Conservation (phyloP, 495 filamentous ascomycete species). For the Penicillium verhagenii region DNA sequence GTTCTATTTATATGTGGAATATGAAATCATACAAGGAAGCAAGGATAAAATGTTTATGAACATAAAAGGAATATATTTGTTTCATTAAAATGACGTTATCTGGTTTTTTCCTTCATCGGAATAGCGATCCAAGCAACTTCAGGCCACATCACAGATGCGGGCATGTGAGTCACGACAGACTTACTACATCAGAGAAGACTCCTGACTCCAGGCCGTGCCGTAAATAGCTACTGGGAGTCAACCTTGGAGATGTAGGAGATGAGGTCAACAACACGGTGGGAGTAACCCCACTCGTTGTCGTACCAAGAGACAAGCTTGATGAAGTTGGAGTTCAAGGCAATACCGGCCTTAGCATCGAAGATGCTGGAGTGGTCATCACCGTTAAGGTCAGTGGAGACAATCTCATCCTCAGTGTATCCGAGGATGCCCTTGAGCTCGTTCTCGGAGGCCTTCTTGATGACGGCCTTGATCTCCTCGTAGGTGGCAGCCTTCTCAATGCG, state of each 20-base stretch:
- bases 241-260: constrained; percentile 88
- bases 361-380: constrained; percentile 91
- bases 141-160: constrained; percentile 4
- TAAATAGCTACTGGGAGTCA: constrained; percentile 58
- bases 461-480: constrained; percentile 93
- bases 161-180: constrained; percentile 8
- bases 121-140: not conserved
- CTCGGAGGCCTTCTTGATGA: constrained; percentile 84
- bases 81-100: constrained; percentile 37
- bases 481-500: constrained; percentile 84
- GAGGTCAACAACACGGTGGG: constrained; percentile 96
- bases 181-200: constrained; percentile 36
- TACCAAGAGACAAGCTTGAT: constrained; percentile 99
- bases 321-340: constrained; percentile 96
- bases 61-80: constrained; percentile 23
- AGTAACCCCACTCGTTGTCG: constrained; percentile 97
- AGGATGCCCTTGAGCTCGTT: constrained; percentile 88
- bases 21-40: not conserved
- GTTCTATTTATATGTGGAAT: too few relatives aligned
- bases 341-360: constrained; percentile 99
- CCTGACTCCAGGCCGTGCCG: constrained; percentile 30
- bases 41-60: constrained; percentile 7
- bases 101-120: constrained; percentile 21
- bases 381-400: constrained; percentile 92
- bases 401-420: constrained; percentile 93